Evolutionary conservation across 257 asterid genomes (phyloP), one percentile per base, ranked within the genome.

Genomic region (Leptodermis oblonga): DNA sequence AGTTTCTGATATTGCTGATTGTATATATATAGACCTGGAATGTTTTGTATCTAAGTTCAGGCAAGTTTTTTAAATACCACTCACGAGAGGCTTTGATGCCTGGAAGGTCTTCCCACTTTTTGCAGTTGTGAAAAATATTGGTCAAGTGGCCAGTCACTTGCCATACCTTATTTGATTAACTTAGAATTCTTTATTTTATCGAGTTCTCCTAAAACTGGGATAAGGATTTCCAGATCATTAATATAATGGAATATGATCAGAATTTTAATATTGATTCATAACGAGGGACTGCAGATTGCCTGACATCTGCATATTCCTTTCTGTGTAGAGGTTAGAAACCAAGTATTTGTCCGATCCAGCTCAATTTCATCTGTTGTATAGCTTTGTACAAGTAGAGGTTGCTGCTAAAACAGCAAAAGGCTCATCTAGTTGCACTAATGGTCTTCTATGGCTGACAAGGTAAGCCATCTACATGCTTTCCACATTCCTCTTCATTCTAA

Each of bases 401-500:
- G 95, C 85, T 73, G 90, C 91, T 60, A 91, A 91, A 82, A 89
- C 96, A 69, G 95, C 99, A 71, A 89, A 82, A 79, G 90, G 87
- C 76, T 91, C 99, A 73, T 89, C 97, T 45, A 94, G 99, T 76
- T 89, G 97, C 85, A 85, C 99, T 45, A 89, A 90, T 78, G 99
- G 97, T 74, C 97, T 94, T 80, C 86, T 94, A 69, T 94, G 99
- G 99, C 73, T 91, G 89, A 91, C 99, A 68, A 91, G 99, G 99
- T 91, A 78, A 51, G 46, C 63, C 70, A 45, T 23, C 36, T 2
- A 55, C 28, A 52, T 52, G 11, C 46, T 43, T 20, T 25, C 43
- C 68, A 58, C 69, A 30, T 67, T 68, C 53, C 37, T 39, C 62
- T 30, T 65, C 46, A 36, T 34, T 30, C 45, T 22, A 22, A 26